Evolutionary conservation across 441 rosid species (phyloP).

Genomic region (Corymbia citriodora): DNA sequence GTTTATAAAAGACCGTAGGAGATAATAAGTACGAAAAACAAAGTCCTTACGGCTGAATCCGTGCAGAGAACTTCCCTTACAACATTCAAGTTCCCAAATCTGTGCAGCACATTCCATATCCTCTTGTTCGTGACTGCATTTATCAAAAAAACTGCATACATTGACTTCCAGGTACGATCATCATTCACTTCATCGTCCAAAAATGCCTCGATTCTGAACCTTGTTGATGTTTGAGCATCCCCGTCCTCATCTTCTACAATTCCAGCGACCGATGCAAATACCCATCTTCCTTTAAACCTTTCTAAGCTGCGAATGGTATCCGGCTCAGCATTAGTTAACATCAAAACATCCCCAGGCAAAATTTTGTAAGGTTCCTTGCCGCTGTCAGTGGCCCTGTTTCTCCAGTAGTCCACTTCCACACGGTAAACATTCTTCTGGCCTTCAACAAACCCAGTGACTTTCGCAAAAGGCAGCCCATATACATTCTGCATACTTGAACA

Average conservation of each 20-base stretch:
- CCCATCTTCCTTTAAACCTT: conserved; percentile 31
- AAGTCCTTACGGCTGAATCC: conserved; percentile 22
- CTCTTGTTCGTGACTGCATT: conserved; percentile 34
- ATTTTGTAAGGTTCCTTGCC: conserved; percentile 44
- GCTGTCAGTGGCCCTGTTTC: conserved; percentile 19
- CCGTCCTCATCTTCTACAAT: conserved; percentile 6
- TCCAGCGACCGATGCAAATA: conserved; percentile 18
- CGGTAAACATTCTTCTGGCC: conserved; percentile 10
- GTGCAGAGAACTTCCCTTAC: conserved; percentile 26
- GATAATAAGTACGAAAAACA: neutral
- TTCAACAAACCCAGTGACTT: conserved; percentile 14
- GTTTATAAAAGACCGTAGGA: neutral
- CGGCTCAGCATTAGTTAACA: conserved; percentile 33
- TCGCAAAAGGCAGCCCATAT: conserved; percentile 29
- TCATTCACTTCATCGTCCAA: conserved; percentile 4
- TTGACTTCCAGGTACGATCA: conserved; percentile 1
- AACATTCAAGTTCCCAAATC: conserved; percentile 7
- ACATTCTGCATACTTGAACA: conserved; percentile 26
- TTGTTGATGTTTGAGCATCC: neutral
- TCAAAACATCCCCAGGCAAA: conserved; percentile 39
- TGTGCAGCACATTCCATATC: conserved; percentile 50
- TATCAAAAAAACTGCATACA: conserved; percentile 28
- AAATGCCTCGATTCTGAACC: conserved; percentile 19
- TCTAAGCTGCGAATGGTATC: conserved; percentile 27
- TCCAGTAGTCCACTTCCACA: conserved; percentile 34